A percentile compares a stretch with the other conserved stretches of the same genome.
phyloP scores from a whole-genome alignment of 345 rosid species.

The Clausena lansium region DNA sequence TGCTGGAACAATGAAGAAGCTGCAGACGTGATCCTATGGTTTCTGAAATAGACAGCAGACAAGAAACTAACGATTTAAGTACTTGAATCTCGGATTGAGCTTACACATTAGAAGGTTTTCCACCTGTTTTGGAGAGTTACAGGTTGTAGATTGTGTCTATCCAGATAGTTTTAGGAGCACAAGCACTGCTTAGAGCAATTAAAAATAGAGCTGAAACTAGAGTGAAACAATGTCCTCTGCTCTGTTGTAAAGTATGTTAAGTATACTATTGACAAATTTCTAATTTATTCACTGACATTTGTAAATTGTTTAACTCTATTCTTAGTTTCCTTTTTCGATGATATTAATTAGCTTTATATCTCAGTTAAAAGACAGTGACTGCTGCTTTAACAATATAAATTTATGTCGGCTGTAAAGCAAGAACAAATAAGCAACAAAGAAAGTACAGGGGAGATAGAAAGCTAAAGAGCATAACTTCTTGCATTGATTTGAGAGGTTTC shows the following conservation, averaged over 20 bases:
- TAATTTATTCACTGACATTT: too few species aligned
- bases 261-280: too few species aligned
- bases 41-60: too few species aligned
- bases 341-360: too few species aligned
- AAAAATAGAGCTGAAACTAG: background rate
- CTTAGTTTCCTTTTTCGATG: too few species aligned
- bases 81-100: background rate
- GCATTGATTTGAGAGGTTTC: constrained; percentile 6
- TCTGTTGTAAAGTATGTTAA: background rate
- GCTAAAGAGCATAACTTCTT: background rate
- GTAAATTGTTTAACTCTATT: too few species aligned
- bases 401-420: too few species aligned
- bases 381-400: too few species aligned
- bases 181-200: background rate
- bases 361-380: too few species aligned
- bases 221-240: background rate
- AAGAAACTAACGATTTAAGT: background rate
- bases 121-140: background rate
- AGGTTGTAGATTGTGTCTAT: background rate
- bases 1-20: constrained; percentile 4
- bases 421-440: too few species aligned
- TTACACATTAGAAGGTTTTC: background rate
- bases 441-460: too few species aligned
- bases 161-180: background rate
- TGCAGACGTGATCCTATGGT: background rate